Base-by-base conservation (phyloP, 306 rosid species). In the Prunus mira region DNA sequence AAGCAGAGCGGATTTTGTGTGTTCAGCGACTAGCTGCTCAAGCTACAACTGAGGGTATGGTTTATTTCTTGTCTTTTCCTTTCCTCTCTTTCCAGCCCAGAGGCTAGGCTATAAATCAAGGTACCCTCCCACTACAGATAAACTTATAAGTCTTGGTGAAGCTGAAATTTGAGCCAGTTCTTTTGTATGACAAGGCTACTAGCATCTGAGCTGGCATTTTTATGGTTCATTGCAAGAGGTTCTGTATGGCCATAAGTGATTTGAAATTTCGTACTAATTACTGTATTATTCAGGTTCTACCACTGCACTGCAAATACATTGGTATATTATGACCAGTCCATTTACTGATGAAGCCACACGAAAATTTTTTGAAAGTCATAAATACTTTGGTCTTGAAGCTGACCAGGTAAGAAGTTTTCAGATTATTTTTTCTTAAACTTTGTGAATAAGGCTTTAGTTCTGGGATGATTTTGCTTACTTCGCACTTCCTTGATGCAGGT, bases 251-350 rank as follows among this genome's bases (percentile, higher is more conserved):
- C 38, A 4, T 50, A 27, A 24, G 43, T 34, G 17, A 18, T 60
- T 30, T 34, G 22, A 15, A 30, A 57, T 58, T 17, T 73, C 27
- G 1, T 69, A 32, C 27, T 57, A 67, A 79, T 46, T 65, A 34
- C 76, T 57, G 68, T 69, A 67, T 45, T 82, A 38, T 71, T 79
- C 87, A 93, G 98, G 74, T 79, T 84, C 93, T 74, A 75, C 89
- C 80, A 67, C 88, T 76, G 83, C 89, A 12, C 90, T 68, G 63
- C 87, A 87, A 80, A 88, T 95, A 73, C 98, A 91, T 85, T 95
- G 99, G 99, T 95, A 92, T 80, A 88, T 95, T 57, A 92, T 95
- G 99, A 95, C 99, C 67, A 95, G 99, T 80, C 98, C 99, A 62
- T 95, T 95, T 76, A 95, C 97, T 65, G 97, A 95, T 82, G 97